A percentile compares a stretch with the other conserved stretches of the same genome.
These are phyloP conservation scores for Globisporangium okanoganense DNA, from an alignment of 352 stramenopile species.

Conservation along the genomic window DNA sequence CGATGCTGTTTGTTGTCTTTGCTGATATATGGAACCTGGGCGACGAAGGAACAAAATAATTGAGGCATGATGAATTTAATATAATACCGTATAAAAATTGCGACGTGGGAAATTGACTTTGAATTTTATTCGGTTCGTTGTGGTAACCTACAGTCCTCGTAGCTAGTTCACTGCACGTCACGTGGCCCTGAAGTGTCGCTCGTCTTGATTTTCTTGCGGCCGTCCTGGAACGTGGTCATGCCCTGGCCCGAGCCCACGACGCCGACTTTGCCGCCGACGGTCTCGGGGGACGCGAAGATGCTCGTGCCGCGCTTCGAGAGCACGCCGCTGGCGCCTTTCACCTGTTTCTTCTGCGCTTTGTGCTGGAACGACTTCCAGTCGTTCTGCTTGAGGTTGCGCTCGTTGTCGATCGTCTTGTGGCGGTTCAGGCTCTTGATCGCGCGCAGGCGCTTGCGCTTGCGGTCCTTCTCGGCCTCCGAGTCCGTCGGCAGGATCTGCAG, in stretches of 20 bases:
- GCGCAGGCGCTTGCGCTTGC: slow-evolving; percentile 79
- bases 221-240: slow-evolving; percentile 80
- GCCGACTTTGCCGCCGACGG: slow-evolving; percentile 76
- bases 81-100: too few species aligned
- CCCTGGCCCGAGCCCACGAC: slow-evolving; percentile 86
- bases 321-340: slow-evolving; percentile 63
- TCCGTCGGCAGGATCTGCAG: slow-evolving; percentile 80
- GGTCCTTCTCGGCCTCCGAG: slow-evolving; percentile 80
- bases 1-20: too few species aligned
- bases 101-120: too few species aligned
- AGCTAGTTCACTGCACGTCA: too few species aligned
- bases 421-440: slow-evolving; percentile 87
- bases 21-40: too few species aligned
- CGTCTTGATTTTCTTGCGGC: slow-evolving; percentile 67
- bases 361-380: slow-evolving; percentile 85
- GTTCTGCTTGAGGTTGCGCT: slow-evolving; percentile 80
- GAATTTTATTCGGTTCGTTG: too few species aligned
- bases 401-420: slow-evolving; percentile 83
- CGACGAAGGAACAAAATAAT: too few species aligned
- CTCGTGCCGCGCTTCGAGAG: slow-evolving; percentile 77
- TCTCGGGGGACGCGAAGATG: slow-evolving; percentile 89
- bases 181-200: slow-evolving; percentile 2
- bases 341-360: slow-evolving; percentile 74
- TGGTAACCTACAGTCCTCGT: too few species aligned
- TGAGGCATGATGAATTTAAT: too few species aligned